Conservation (phyloP, 495 filamentous ascomycete genomes). For the Aspergillus kassunensis region DNA sequence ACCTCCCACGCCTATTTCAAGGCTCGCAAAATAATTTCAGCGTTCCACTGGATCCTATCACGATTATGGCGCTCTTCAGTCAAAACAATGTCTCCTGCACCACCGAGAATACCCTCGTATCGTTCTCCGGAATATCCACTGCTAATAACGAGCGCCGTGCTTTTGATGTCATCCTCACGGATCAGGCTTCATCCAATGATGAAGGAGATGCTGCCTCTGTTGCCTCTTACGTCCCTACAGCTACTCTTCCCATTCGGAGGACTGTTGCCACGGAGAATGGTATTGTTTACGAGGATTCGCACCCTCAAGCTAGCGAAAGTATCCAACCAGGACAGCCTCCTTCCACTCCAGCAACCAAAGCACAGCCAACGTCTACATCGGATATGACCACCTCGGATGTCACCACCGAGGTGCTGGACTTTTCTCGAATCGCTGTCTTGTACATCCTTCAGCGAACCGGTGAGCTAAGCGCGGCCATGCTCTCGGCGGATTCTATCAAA, state of each 20-base stretch:
- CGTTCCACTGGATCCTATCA: constrained; percentile 62
- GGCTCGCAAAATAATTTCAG: constrained; percentile 65
- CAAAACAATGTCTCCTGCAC: constrained; percentile 68
- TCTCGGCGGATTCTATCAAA: constrained; percentile 33
- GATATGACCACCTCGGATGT: constrained; percentile 14
- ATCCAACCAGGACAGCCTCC: constrained; percentile 10
- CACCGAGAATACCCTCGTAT: constrained; percentile 79
- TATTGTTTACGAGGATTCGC: constrained; percentile 37
- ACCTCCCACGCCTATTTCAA: constrained; percentile 67
- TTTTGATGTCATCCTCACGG: constrained; percentile 3
- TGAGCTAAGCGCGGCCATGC: constrained; percentile 30
- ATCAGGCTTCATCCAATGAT: constrained; percentile 5
- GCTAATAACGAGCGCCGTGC: constrained; percentile 28
- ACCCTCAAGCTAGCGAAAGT: constrained; percentile 12
- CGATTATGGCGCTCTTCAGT: constrained; percentile 73
- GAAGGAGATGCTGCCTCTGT: constrained; percentile 3
- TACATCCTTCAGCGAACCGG: constrained; percentile 50
- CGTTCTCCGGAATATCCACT: constrained; percentile 57
- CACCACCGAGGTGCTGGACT: constrained; percentile 35
- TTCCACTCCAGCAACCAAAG: constrained; percentile 17
- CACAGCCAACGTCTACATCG: constrained; percentile 15
- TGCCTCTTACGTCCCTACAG: constrained; percentile 15
- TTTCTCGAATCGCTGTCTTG: constrained; percentile 45
- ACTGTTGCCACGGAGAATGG: constrained; percentile 38
- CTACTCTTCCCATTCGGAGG: constrained; percentile 26